A percentile compares a stretch with the other conserved stretches of the same genome.
These are phyloP conservation scores for Aspergillus awamori DNA, from an alignment of 2,329 filamentous ascomycete species.

Conservation along the genomic window DNA sequence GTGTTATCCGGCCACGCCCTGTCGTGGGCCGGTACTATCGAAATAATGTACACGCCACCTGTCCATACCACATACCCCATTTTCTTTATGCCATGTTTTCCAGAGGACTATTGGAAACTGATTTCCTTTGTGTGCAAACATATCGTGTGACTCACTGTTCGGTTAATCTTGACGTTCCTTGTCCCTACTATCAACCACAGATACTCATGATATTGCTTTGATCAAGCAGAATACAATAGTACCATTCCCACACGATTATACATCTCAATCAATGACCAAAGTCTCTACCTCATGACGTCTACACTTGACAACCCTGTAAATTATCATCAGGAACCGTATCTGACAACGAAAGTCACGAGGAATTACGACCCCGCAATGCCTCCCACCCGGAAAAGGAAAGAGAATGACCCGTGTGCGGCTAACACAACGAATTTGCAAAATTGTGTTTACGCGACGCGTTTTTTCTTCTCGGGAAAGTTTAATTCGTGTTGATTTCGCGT, in stretches of 20 bases:
- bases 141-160: constrained; percentile 1
- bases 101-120: constrained; percentile 3
- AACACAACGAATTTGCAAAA: neutral
- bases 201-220: no score
- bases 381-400: neutral
- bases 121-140: constrained; percentile 17
- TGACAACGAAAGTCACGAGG: no score
- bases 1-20: neutral
- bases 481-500: constrained; percentile 23
- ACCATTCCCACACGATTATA: no score
- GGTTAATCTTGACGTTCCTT: constrained; percentile 1
- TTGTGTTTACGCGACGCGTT: constrained; percentile 13
- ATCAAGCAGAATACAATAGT: no score
- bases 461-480: constrained; percentile 3
- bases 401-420: neutral
- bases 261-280: neutral
- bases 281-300: neutral
- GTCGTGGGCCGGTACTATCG: neutral
- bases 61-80: constrained; percentile 20
- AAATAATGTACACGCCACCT: constrained; percentile 14
- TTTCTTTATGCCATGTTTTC: constrained; percentile 10
- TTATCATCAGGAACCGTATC: no score
- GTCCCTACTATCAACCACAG: neutral
- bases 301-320: neutral
- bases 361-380: no score